Evolutionary conservation across 768 basidiomycete species (phyloP).

Genomic region (Glaciozyma martinii): DNA sequence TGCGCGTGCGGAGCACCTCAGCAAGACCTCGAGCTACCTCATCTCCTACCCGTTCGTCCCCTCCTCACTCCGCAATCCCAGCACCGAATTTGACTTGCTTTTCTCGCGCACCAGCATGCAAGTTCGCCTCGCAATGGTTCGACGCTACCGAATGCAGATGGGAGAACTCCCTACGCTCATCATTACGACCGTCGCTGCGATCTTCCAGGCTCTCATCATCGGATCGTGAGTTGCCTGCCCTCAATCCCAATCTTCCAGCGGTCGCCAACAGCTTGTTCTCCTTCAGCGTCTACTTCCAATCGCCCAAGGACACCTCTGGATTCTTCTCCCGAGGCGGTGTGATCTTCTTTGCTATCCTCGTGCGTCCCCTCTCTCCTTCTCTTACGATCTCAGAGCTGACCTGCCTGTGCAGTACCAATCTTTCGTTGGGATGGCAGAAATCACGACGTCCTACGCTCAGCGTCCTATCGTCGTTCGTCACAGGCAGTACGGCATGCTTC

Average conservation of each 20-base stretch:
- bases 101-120: slow-evolving; percentile 46
- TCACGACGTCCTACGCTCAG: slow-evolving; percentile 33
- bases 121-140: slow-evolving; percentile 44
- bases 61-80: no score
- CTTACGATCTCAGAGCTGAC: not conserved
- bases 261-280: not conserved
- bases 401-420: slow-evolving; percentile 42
- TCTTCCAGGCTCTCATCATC: slow-evolving; percentile 46
- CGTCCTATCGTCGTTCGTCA: slow-evolving; percentile 38
- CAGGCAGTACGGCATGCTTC: slow-evolving; percentile 43
- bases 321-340: slow-evolving; percentile 71
- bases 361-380: not conserved
- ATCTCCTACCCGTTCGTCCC: slow-evolving; percentile 47
- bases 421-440: slow-evolving; percentile 49
- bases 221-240: not conserved
- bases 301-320: slow-evolving; percentile 50
- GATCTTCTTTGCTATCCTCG: slow-evolving; percentile 54
- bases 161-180: slow-evolving; percentile 41
- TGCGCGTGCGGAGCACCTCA: slow-evolving; percentile 41
- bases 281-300: slow-evolving; percentile 56
- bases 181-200: slow-evolving; percentile 36
- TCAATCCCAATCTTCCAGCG: not conserved
- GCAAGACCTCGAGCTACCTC: slow-evolving; percentile 43
- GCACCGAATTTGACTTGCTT: slow-evolving; percentile 44
- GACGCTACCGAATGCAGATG: slow-evolving; percentile 46